These are phyloP conservation scores for Gnomoniopsis sp. DNA, from an alignment of 2,329 filamentous ascomycete genomes.

Conservation along the genomic window DNA sequence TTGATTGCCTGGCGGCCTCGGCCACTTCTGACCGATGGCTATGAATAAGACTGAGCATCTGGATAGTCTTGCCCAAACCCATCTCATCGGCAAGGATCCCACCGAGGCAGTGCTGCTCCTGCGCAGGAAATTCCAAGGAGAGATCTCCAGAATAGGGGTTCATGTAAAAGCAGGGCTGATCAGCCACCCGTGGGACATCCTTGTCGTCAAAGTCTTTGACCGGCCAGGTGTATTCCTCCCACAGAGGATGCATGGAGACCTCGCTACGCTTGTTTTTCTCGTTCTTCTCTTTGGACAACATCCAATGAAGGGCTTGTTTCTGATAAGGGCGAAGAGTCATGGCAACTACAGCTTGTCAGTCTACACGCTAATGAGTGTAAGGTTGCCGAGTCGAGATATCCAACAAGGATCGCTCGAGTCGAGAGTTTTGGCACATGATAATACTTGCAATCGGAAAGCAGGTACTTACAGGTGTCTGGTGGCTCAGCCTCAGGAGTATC, in stretches of 20 bases:
- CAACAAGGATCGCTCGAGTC: too few relatives aligned
- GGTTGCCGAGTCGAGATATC: too few relatives aligned
- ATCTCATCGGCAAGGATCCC: conserved; percentile 95
- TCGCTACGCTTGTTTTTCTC: conserved; percentile 64
- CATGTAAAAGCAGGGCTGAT: conserved; percentile 78
- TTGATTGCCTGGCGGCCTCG: conserved; percentile 32
- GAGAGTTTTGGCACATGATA: not conserved
- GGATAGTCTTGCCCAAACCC: conserved; percentile 97
- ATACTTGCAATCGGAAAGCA: not conserved
- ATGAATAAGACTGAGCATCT: conserved; percentile 94
- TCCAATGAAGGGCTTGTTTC: conserved; percentile 93
- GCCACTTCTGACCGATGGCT: conserved; percentile 65
- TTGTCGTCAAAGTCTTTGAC: conserved; percentile 82
- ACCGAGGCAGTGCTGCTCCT: conserved; percentile 91
- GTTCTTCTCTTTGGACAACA: conserved; percentile 89
- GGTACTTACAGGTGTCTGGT: conserved; percentile 56
- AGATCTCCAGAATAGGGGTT: conserved; percentile 97
- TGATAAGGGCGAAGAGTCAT: conserved; percentile 89
- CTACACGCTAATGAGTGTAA: not conserved
- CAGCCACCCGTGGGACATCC: conserved; percentile 61
- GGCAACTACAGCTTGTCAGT: conserved; percentile 41
- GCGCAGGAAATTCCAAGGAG: conserved; percentile 84
- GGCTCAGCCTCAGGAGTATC: conserved; percentile 84
- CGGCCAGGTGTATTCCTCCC: conserved; percentile 95
- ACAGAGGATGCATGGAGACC: conserved; percentile 89